Conservation (phyloP, 345 rosid species). For the Draba incana region DNA sequence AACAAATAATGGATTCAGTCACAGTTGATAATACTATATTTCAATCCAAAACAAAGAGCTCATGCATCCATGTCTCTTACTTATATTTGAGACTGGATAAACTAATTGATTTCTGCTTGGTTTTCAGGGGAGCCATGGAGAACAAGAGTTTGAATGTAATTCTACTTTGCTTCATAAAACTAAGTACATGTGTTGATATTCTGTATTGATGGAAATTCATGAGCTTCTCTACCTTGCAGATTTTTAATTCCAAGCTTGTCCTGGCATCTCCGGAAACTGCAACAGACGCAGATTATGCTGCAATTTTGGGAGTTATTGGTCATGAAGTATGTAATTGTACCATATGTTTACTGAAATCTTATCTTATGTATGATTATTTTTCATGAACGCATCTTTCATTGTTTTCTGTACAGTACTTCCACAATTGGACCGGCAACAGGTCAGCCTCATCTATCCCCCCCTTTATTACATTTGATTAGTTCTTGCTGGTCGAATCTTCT, state of each 20-base stretch:
- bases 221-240: slow-evolving; percentile 52
- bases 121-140: slow-evolving; percentile 99
- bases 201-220: slow-evolving; percentile 27
- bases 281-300: slow-evolving; percentile 92
- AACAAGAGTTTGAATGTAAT: slow-evolving; percentile 96
- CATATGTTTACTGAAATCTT: background rate
- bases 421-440: slow-evolving; percentile 99
- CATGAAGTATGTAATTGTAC: slow-evolving; percentile 72
- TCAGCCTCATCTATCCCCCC: slow-evolving; percentile 39
- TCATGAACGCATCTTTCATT: slow-evolving; percentile 36
- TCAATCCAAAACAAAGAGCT: background rate
- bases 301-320: slow-evolving; percentile 95
- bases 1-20: slow-evolving; percentile 10
- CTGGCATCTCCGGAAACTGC: slow-evolving; percentile 99
- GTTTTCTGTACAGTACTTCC: slow-evolving; percentile 81
- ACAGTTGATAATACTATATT: slow-evolving; percentile 5
- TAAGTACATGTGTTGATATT: background rate
- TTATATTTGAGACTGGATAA: background rate
- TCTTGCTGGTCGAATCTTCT: too few relatives aligned
- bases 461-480: background rate
- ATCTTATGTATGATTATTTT: slow-evolving; percentile 1
- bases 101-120: slow-evolving; percentile 29
- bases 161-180: slow-evolving; percentile 13
- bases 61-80: slow-evolving; percentile 5
- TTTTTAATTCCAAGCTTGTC: slow-evolving; percentile 96